Base-by-base conservation (phyloP, 768 basidiomycete genomes). In the Cyathus striatus region DNA sequence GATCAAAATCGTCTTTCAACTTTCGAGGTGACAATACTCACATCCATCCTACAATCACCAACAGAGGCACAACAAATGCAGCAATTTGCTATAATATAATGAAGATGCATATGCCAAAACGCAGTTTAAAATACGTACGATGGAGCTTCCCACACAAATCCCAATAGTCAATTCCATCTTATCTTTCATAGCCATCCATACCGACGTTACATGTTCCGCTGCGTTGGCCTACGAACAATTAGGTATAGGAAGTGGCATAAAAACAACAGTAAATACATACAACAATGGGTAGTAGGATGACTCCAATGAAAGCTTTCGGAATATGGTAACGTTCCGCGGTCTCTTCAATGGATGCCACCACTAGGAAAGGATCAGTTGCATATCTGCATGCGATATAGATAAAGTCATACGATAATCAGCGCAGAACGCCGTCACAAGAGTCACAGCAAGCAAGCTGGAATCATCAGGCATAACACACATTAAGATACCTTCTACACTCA, bases 311-410 rank as follows among this genome's bases (percentile, higher is more conserved):
- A 0, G 81, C 53, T 61, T 89, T 90, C 0, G 90, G 88, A 42
- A 96, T 86, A 42, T 73, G 59, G 61, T 90, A 92, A 30, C 85
- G 73, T 10, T 78, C 68, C 2, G 92, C 90, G 20, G 88, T 90
- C 58, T 94, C 91, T 59, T 95, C 93, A 49, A 96, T 95, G 3
- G 89, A 90, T 2, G 84, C 86, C 26, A 95, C 91, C 60, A 91
- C 88, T 90, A 41, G 24, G 23, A 17, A 4, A 2, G 13, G n/a
- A n/a, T n/a, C n/a, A 18, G 16, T 12, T 42, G 9, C 27, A 7
- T 14, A 20, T 27, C 14, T 2, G 21, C 25, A 4, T 17, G 25
- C 18, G 9, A 40, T 20, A 17, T 23, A 30, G 9, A 16, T 9
- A 12, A 21, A 42, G 33, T 78, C 83, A 55, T 57, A 85, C 88